Evolutionary conservation across 2,329 filamentous ascomycete genomes (phyloP).

Genomic region (Exserohilum rostratum): DNA sequence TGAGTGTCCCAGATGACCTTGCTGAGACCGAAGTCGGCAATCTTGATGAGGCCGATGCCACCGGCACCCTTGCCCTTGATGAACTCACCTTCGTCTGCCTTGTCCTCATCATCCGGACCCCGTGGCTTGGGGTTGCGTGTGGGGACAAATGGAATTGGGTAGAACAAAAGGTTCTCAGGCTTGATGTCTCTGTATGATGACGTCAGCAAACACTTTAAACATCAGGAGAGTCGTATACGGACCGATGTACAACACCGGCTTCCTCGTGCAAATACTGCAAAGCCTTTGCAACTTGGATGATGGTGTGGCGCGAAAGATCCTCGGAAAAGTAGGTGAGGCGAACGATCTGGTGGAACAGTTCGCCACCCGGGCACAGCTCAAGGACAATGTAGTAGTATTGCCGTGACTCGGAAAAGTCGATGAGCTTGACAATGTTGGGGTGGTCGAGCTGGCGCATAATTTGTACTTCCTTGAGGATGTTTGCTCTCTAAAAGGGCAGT

Average conservation of each 20-base stretch:
- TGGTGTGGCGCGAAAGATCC: slow-evolving; percentile 91
- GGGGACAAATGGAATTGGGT: slow-evolving; percentile 80
- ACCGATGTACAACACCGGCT: slow-evolving; percentile 96
- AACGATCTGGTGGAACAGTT: slow-evolving; percentile 98
- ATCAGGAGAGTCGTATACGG: slow-evolving; percentile 46
- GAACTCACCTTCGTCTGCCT: slow-evolving; percentile 95
- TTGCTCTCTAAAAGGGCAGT: slow-evolving; percentile 74
- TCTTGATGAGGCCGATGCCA: slow-evolving; percentile 94
- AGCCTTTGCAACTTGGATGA: slow-evolving; percentile 91
- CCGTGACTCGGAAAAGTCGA: slow-evolving; percentile 90
- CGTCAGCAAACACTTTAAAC: slow-evolving; percentile 41
- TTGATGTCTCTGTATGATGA: slow-evolving; percentile 81
- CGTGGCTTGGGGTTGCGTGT: slow-evolving; percentile 80
- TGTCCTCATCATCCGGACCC: slow-evolving; percentile 91
- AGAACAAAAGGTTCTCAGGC: slow-evolving; percentile 95
- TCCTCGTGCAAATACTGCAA: slow-evolving; percentile 94
- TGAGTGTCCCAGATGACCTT: slow-evolving; percentile 98
- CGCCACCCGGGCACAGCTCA: slow-evolving; percentile 91
- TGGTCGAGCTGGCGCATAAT: slow-evolving; percentile 98
- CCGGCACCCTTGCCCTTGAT: slow-evolving; percentile 79
- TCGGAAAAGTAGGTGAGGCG: slow-evolving; percentile 98
- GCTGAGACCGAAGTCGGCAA: slow-evolving; percentile 95
- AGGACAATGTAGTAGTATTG: slow-evolving; percentile 99
- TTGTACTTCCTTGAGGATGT: slow-evolving; percentile 97
- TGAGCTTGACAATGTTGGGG: slow-evolving; percentile 90